Conservation (phyloP, 2,329 filamentous ascomycete species). For the Ascochyta fabae region DNA sequence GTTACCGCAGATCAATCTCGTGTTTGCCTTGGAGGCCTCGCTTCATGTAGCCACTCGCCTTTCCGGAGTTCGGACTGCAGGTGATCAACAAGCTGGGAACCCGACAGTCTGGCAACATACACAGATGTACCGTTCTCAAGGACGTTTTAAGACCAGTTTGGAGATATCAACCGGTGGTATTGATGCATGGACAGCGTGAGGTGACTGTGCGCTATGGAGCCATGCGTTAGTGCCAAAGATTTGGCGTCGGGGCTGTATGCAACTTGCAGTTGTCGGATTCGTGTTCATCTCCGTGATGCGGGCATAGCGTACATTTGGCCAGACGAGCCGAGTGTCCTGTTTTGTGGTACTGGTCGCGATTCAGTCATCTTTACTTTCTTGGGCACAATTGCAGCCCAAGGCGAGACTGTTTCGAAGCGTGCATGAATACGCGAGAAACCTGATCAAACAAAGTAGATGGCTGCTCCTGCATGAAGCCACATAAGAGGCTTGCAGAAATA, state of each 20-base stretch:
- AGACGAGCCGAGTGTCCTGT: neutral
- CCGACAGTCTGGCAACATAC: neutral
- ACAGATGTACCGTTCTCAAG: neutral
- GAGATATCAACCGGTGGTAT: neutral
- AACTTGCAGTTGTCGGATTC: neutral
- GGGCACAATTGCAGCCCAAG: neutral
- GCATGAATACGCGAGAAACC: neutral
- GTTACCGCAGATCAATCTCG: neutral
- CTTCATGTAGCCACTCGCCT: neutral
- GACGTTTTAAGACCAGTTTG: neutral
- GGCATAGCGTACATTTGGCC: neutral
- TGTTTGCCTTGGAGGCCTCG: neutral
- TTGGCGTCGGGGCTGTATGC: neutral
- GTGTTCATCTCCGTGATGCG: neutral
- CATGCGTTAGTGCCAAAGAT: neutral
- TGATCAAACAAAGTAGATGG: neutral
- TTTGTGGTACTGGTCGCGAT: neutral
- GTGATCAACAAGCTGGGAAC: neutral
- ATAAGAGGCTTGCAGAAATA: neutral
- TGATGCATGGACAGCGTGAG: neutral
- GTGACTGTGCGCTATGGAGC: neutral
- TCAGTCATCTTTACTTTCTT: neutral
- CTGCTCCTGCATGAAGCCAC: neutral
- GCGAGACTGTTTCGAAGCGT: neutral
- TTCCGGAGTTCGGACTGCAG: neutral